A percentile compares a stretch with the other conserved stretches of the same genome.
Evolutionary conservation across 2,329 filamentous ascomycete genomes (phyloP).

Genomic region (Fusarium pseudocircinatum): DNA sequence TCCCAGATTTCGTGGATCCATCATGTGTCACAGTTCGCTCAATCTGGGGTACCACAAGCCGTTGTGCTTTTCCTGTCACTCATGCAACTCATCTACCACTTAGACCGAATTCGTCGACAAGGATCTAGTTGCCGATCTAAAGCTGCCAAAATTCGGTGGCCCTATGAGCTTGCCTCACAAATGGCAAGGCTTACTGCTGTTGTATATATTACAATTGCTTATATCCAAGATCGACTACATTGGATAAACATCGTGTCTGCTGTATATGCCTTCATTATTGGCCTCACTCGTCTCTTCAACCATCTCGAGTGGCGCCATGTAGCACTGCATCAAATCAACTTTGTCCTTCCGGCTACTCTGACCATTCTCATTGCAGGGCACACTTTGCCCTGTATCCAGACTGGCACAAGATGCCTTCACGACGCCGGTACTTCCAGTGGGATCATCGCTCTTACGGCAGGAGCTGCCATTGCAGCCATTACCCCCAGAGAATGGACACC

Average conservation of each 20-base stretch:
- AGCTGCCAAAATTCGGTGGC: constrained; percentile 52
- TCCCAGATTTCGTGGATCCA: constrained; percentile 51
- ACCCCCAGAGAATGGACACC: constrained; percentile 63
- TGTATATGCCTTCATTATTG: constrained; percentile 55
- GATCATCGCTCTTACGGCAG: constrained; percentile 49
- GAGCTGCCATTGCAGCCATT: constrained; percentile 52
- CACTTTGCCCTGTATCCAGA: constrained; percentile 57
- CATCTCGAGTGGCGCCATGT: constrained; percentile 57
- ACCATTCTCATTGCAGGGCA: constrained; percentile 50
- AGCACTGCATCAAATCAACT: constrained; percentile 60
- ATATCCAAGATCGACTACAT: constrained; percentile 46
- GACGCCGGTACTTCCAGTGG: constrained; percentile 48
- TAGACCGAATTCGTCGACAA: constrained; percentile 46
- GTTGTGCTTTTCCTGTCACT: constrained; percentile 51
- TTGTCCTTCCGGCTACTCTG: constrained; percentile 52
- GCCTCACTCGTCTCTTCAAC: constrained; percentile 54
- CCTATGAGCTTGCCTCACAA: constrained; percentile 57
- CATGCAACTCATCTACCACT: constrained; percentile 47
- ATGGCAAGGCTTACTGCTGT: constrained; percentile 51
- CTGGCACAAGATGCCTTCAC: constrained; percentile 44
- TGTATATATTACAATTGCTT: constrained; percentile 52
- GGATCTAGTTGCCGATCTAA: constrained; percentile 43
- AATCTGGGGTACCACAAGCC: constrained; percentile 54
- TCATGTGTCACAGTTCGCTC: constrained; percentile 50
- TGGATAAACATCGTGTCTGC: constrained; percentile 50